These are phyloP conservation scores for Hypoxylon fragiforme DNA, from an alignment of 495 filamentous ascomycete species.

Conservation along the genomic window DNA sequence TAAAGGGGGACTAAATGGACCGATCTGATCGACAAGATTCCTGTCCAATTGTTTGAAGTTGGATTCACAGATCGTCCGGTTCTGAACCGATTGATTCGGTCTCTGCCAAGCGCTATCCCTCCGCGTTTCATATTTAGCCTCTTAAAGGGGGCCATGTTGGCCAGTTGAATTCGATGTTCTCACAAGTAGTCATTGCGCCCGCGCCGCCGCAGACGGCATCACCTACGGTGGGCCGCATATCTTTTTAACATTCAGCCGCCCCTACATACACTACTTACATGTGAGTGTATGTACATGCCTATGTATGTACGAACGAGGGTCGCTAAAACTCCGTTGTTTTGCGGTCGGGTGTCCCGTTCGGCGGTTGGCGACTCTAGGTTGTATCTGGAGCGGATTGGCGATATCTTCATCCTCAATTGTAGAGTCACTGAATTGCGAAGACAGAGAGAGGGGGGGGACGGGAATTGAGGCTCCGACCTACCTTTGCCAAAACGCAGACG, in stretches of 20 bases:
- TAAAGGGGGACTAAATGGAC: slow-evolving; percentile 6
- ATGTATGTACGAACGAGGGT: slow-evolving; percentile 1
- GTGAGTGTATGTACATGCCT: background rate
- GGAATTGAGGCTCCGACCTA: slow-evolving; percentile 19
- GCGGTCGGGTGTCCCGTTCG: slow-evolving; percentile 8
- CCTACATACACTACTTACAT: background rate
- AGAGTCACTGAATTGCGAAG: slow-evolving; percentile 4
- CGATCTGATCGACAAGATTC: slow-evolving; percentile 7
- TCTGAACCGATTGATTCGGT: slow-evolving; percentile 18
- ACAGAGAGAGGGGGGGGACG: too few species aligned
- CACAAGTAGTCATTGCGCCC: too few species aligned
- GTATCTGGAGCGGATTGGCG: background rate
- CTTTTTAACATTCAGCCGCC: slow-evolving; percentile 21
- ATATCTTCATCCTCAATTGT: slow-evolving; percentile 2
- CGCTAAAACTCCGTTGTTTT: slow-evolving; percentile 10
- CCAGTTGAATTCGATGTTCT: slow-evolving; percentile 23
- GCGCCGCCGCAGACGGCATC: slow-evolving; percentile 12
- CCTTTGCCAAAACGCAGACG: slow-evolving; percentile 2
- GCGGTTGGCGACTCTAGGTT: slow-evolving; percentile 1
- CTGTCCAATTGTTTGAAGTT: slow-evolving; percentile 15
- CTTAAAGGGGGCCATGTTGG: slow-evolving; percentile 2
- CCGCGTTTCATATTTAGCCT: slow-evolving; percentile 28
- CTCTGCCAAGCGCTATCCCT: slow-evolving; percentile 11
- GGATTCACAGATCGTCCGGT: slow-evolving; percentile 20
- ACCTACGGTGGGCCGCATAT: slow-evolving; percentile 17